Conservation (phyloP, 176 grass and related monocot species). For the Phoenix roebelenii region DNA sequence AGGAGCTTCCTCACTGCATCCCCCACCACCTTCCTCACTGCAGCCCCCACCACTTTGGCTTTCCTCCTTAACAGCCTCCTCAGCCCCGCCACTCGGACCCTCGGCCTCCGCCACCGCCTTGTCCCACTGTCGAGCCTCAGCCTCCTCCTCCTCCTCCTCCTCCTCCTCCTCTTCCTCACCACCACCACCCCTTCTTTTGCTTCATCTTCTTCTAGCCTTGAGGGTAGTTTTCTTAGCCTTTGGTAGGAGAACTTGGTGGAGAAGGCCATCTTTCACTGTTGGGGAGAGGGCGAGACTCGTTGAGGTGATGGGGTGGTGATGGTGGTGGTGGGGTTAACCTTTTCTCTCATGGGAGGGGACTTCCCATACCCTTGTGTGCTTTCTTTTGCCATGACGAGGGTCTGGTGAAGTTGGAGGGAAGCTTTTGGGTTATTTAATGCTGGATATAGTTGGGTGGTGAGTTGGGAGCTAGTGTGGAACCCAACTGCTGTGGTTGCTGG, state of each 20-base stretch:
- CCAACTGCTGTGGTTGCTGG: no score
- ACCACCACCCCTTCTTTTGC: conserved; percentile 16
- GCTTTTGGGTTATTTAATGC: neutral
- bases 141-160: neutral
- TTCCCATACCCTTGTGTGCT: neutral
- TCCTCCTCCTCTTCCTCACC: conserved; percentile 4
- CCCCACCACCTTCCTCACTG: conserved; percentile 9
- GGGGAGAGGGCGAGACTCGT: neutral
- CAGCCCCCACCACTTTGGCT: conserved; percentile 25
- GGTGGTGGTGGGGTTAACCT: no score
- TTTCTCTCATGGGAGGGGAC: no score
- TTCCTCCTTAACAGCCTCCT: conserved; percentile 39
- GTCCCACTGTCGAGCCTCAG: neutral
- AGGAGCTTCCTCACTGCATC: conserved; percentile 43
- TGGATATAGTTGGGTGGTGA: no score
- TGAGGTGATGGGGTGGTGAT: neutral
- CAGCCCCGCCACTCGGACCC: conserved; percentile 45
- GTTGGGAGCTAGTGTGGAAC: no score
- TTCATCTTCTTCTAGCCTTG: conserved; percentile 14
- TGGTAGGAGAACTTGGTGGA: conserved; percentile 23
- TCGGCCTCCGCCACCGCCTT: conserved; percentile 20
- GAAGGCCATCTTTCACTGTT: neutral
- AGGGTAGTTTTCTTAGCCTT: conserved; percentile 14
- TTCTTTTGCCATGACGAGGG: neutral
- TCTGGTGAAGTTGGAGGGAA: neutral